A percentile compares a stretch with the other conserved stretches of the same genome.
Evolutionary conservation across 371 early-diverging fungal genomes (phyloP).

Genomic region (Phascolomyces articulosus): DNA sequence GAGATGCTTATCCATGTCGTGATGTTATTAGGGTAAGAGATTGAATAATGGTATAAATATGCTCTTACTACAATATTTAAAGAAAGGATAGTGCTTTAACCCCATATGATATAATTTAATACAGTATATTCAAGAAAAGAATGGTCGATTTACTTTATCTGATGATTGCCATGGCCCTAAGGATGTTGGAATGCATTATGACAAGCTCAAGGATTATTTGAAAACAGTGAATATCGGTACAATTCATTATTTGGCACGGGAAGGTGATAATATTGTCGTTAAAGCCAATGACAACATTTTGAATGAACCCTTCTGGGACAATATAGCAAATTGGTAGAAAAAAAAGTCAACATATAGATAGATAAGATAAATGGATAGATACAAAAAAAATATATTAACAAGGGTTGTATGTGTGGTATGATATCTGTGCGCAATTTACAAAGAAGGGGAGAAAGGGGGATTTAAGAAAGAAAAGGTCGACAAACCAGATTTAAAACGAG

Average conservation of each 20-base stretch:
- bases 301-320: conserved; percentile 42
- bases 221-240: conserved; percentile 45
- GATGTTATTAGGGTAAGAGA: conserved; percentile 72
- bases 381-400: conserved; percentile 5
- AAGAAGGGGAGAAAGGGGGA: background rate
- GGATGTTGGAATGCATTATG: conserved; percentile 87
- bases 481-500: background rate
- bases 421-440: conserved; percentile 4
- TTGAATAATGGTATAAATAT: background rate
- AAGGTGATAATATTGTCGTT: conserved; percentile 21
- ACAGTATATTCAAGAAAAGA: conserved; percentile 64
- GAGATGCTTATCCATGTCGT: conserved; percentile 83
- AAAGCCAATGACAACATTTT: conserved; percentile 32
- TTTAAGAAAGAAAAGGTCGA: background rate
- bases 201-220: conserved; percentile 58
- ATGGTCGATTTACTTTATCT: conserved; percentile 81
- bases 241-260: conserved; percentile 45
- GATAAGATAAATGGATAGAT: background rate
- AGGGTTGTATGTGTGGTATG: conserved; percentile 1
- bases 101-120: background rate
- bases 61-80: background rate
- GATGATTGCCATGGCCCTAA: conserved; percentile 93
- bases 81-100: no score
- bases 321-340: conserved; percentile 30
- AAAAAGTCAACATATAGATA: background rate